Evolutionary conservation across 805 yeast genomes (phyloP).

Genomic region (Hagleromyces aurorensis): DNA sequence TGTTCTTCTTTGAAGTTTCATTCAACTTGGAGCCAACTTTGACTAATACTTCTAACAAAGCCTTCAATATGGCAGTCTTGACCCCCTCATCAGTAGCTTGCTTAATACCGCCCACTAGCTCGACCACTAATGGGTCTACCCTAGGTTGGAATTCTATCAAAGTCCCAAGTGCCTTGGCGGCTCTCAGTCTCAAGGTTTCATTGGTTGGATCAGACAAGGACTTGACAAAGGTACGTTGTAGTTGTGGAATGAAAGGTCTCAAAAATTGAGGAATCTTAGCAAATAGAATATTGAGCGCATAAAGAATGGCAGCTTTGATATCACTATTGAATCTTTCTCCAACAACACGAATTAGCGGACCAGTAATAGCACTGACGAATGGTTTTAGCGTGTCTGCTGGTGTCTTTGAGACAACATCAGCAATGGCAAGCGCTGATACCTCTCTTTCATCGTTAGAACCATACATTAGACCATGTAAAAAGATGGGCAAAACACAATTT

Average conservation of each 20-base stretch:
- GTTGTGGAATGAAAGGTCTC: slow-evolving; percentile 93
- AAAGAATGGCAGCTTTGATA: slow-evolving; percentile 87
- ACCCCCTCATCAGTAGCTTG: slow-evolving; percentile 60
- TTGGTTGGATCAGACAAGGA: slow-evolving; percentile 73
- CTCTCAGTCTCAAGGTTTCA: slow-evolving; percentile 67
- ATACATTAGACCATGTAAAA: slow-evolving; percentile 91
- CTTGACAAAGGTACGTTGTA: slow-evolving; percentile 93
- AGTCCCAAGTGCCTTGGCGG: slow-evolving; percentile 85
- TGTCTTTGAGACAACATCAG: slow-evolving; percentile 76
- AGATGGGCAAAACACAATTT: slow-evolving; percentile 78
- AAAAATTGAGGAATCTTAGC: slow-evolving; percentile 80
- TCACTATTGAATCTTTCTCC: slow-evolving; percentile 92
- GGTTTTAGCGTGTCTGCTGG: slow-evolving; percentile 78
- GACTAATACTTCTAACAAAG: slow-evolving; percentile 70
- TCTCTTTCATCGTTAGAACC: slow-evolving; percentile 83
- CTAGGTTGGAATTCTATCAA: slow-evolving; percentile 85
- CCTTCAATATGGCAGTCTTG: slow-evolving; percentile 78
- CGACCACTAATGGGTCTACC: slow-evolving; percentile 86
- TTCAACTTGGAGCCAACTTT: slow-evolving; percentile 74
- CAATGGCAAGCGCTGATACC: slow-evolving; percentile 79
- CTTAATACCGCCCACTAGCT: slow-evolving; percentile 69
- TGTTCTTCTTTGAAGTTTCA: slow-evolving; percentile 59
- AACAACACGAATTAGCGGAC: slow-evolving; percentile 95
- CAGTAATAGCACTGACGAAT: slow-evolving; percentile 87
- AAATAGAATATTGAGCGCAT: slow-evolving; percentile 72